Conservation (phyloP, 257 asterid species). For the Solanum pinnatisectum region DNA sequence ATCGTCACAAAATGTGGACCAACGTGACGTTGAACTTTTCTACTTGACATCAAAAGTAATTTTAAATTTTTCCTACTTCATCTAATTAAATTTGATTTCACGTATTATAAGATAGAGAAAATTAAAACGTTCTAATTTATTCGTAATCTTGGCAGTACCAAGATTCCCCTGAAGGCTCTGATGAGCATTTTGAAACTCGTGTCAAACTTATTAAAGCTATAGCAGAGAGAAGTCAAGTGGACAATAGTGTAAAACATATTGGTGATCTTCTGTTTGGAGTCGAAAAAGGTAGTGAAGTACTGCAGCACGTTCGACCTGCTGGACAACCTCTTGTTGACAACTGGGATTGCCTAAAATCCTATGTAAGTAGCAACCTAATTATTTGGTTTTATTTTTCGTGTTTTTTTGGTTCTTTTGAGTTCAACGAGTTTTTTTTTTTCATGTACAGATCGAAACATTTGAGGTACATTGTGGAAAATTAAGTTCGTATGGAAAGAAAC, state of each 20-base stretch:
- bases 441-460: conserved; percentile 45
- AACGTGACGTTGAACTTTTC: conserved; percentile 80
- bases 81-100: neutral
- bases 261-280: conserved; percentile 82
- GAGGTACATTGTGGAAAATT: conserved; percentile 76
- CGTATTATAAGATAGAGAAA: neutral
- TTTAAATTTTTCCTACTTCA: neutral
- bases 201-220: conserved; percentile 57
- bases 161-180: conserved; percentile 65
- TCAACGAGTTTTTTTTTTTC: neutral
- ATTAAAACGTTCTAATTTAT: neutral
- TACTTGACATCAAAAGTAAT: conserved; percentile 79
- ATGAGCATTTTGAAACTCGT: conserved; percentile 61
- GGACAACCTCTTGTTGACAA: conserved; percentile 35
- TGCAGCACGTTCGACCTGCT: conserved; percentile 41
- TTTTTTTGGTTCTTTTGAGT: neutral
- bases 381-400: neutral
- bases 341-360: conserved; percentile 64
- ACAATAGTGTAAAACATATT: conserved; percentile 47
- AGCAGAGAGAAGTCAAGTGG: conserved; percentile 59
- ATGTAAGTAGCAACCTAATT: conserved; percentile 34
- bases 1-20: conserved; percentile 54
- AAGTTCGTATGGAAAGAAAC: conserved; percentile 91
- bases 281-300: conserved; percentile 45
- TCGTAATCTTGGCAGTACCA: conserved; percentile 22